These are phyloP conservation scores for Wallemia ichthyophaga DNA, from an alignment of 1,284 basidiomycete genomes.

Conservation along the genomic window DNA sequence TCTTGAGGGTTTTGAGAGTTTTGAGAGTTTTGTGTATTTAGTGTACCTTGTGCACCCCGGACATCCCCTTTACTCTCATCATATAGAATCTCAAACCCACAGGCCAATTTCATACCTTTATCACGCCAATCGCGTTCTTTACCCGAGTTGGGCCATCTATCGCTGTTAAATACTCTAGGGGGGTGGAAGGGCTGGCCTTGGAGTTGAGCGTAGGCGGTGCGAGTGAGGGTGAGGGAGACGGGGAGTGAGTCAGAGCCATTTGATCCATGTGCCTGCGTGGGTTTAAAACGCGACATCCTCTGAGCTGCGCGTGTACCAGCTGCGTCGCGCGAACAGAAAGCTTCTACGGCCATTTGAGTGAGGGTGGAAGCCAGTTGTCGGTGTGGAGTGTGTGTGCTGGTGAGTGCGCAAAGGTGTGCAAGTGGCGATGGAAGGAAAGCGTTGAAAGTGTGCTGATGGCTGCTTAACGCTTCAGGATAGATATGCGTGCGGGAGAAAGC, in stretches of 20 bases:
- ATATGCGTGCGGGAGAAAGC: constrained; percentile 16
- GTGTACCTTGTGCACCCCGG: too few relatives aligned
- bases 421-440: constrained; percentile 51
- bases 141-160: neutral
- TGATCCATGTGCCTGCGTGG: too few relatives aligned
- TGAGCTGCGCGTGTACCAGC: constrained; percentile 37
- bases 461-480: constrained; percentile 34
- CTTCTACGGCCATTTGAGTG: constrained; percentile 54
- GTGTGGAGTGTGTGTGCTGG: constrained; percentile 26
- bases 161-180: constrained; percentile 49
- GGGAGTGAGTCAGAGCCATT: constrained; percentile 28
- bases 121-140: constrained; percentile 40
- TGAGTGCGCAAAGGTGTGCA: constrained; percentile 15
- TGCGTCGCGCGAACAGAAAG: constrained; percentile 75
- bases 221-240: constrained; percentile 38
- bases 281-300: constrained; percentile 61
- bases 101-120: constrained; percentile 63
- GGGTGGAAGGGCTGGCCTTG: constrained; percentile 70
- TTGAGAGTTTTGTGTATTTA: neutral
- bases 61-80: constrained; percentile 34
- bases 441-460: constrained; percentile 49
- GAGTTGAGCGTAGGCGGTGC: constrained; percentile 73
- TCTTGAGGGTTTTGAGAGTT: constrained; percentile 9
- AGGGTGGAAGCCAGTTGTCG: constrained; percentile 23
- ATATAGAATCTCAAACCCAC: constrained; percentile 79